Evolutionary conservation across 2,329 filamentous ascomycete species (phyloP).

Genomic region (Alternaria metachromatica): DNA sequence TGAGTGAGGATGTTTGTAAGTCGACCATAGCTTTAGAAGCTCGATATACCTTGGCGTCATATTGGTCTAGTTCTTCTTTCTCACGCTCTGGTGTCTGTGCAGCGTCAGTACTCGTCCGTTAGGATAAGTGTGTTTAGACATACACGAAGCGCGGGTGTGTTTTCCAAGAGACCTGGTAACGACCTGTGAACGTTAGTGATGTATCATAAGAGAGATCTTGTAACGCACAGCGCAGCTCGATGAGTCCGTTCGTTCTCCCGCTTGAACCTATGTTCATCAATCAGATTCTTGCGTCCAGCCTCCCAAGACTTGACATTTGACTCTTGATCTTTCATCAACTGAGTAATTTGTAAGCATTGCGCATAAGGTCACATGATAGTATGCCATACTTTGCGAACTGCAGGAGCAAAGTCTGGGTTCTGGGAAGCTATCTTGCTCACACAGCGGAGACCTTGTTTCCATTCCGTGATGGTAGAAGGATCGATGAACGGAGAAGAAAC

Average conservation of each 20-base stretch:
- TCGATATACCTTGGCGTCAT: slow-evolving; percentile 68
- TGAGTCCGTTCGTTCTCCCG: slow-evolving; percentile 61
- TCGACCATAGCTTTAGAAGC: slow-evolving; percentile 66
- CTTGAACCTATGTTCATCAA: slow-evolving; percentile 59
- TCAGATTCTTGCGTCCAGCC: slow-evolving; percentile 58
- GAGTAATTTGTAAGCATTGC: slow-evolving; percentile 11
- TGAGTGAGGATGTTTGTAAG: slow-evolving; percentile 63
- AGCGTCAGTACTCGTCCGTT: neutral
- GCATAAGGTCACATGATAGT: neutral
- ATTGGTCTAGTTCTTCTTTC: slow-evolving; percentile 62
- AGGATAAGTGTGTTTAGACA: neutral
- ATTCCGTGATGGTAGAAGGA: slow-evolving; percentile 57
- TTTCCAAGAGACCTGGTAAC: slow-evolving; percentile 35
- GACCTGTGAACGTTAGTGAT: slow-evolving; percentile 27
- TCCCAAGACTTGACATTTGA: slow-evolving; percentile 69
- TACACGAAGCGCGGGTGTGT: slow-evolving; percentile 33
- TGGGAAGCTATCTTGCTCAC: slow-evolving; percentile 56
- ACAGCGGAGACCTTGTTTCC: slow-evolving; percentile 56
- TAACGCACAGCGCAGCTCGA: slow-evolving; percentile 62
- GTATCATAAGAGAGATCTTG: neutral
- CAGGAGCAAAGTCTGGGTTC: slow-evolving; percentile 51
- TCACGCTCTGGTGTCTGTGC: slow-evolving; percentile 56
- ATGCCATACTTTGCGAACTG: slow-evolving; percentile 49
- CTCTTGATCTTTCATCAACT: slow-evolving; percentile 69
- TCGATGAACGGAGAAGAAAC: slow-evolving; percentile 46